Evolutionary conservation across 352 stramenopile species (phyloP), one percentile per base, ranked within the genome.

Genomic region (Phytopythium vexans): DNA sequence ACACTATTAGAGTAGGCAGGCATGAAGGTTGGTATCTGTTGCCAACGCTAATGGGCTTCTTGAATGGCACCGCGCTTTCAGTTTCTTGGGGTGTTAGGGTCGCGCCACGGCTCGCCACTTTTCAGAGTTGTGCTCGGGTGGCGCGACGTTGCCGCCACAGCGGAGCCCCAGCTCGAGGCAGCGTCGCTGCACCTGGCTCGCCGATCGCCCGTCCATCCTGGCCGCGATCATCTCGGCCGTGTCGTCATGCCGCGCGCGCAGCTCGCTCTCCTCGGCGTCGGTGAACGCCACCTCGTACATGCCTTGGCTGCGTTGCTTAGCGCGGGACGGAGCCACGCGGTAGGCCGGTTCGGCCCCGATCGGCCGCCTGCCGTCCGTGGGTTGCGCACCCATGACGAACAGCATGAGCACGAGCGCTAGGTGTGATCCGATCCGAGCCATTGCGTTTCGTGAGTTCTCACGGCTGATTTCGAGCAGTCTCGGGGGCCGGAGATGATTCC

Each of bases 161-260:
- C 70, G 72, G 34, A 88, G 60, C 0, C 74, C 70, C 37, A 88
- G 51, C 54, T 88, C 61, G 8, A 86, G 56, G 41, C 77, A 88
- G 10, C 74, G 69, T 8, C 74, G 74, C 53, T 70, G 56, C 41
- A 89, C 66, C 41, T 86, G 62, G 27, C 61, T 56, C 27, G 63
- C 44, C 0, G 60, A 70, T 27, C 80, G 73, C 3, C 64, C 73
- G 0, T 52, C 51, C 14, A 89, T 43, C n/a, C 57, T 37, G 1
- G 48, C 60, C 1, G 73, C 59, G 37, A 89, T 48, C 48, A 64
- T 66, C 39, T 74, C 60, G 1, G 60, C 51, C 3, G 61, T 71
- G 21, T 87, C 71, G 49, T 59, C 63, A 40, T 86, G 68, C 15
- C 69, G 68, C 7, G 54, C 54, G 7, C 61, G 64, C 3, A 88